A percentile compares a stretch with the other conserved stretches of the same genome.
phyloP scores from a whole-genome alignment of 2,329 filamentous ascomycete species.

The Epichloe glyceriae region DNA sequence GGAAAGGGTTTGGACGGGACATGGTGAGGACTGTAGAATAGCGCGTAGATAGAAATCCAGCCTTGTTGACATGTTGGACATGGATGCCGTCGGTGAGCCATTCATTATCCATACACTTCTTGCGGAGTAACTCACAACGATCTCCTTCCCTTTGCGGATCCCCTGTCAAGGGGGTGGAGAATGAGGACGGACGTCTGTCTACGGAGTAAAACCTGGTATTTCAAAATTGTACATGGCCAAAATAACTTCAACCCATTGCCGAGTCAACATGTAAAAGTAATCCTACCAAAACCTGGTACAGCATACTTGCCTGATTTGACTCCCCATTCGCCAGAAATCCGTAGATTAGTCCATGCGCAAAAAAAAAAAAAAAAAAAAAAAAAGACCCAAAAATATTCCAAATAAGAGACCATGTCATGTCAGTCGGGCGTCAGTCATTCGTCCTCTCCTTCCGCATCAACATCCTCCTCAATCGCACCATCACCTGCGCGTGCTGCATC shows the following conservation, averaged over 20 bases:
- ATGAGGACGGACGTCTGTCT: too few relatives aligned
- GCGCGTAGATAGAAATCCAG: background rate
- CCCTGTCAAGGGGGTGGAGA: too few relatives aligned
- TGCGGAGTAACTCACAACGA: too few relatives aligned
- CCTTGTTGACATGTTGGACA: background rate
- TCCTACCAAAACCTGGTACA: background rate
- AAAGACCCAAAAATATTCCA: background rate
- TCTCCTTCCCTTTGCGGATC: too few relatives aligned
- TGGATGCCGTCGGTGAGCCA: too few relatives aligned
- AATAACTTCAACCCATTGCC: background rate
- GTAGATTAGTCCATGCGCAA: background rate
- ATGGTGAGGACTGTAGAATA: background rate
- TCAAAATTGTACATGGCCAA: background rate
- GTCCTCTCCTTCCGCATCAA: slow-evolving; percentile 1
- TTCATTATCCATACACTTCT: too few relatives aligned
- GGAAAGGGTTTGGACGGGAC: background rate
- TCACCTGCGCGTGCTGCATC: background rate
- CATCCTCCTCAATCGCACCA: background rate
- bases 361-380: background rate
- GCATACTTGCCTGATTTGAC: background rate
- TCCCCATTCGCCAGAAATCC: slow-evolving; percentile 1
- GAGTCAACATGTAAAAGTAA: background rate
- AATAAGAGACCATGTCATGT: background rate
- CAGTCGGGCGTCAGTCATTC: background rate
- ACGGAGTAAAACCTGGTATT: too few relatives aligned